Evolutionary conservation across 495 filamentous ascomycete species (phyloP), one percentile per base, ranked within the genome.

Genomic region (Cudoniella acicularis): DNA sequence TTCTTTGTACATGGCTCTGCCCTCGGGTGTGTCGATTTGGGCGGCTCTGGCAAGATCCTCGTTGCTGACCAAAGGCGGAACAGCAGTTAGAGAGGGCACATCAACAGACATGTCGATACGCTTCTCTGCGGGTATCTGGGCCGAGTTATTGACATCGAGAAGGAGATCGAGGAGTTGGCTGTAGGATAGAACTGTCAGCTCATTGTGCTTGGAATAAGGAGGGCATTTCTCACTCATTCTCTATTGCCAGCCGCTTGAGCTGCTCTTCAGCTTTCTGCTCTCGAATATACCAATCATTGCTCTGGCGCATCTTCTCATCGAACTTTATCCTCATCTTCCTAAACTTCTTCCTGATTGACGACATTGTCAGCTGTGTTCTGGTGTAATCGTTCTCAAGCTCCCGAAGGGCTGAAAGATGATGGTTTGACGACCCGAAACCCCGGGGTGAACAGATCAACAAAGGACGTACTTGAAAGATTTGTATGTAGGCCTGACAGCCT

Each of bases 241-340:
- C 85, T 67, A 94, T 84, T 61, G 88, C 84, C 27, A 98, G 83
- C 55, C 92, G 79, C 62, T 86, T 85, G 16, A 89, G 87, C 4
- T 90, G 84, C 61, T 84, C 84, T 54, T 84, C 79, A 10, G 91
- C 89, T 57, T 88, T 85, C 69, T 89, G 82, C 69, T 94, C 91
- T 40, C 89, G 82, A 54, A 80, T 82, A 70, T 88, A 90, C 41
- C 96, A 77, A 40, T 79, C 77, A 66, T 95, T 89, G 64, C 86
- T 92, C 50, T 89, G 84, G 50, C 83, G 81, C 84, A 93, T 91
- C 65, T 82, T 83, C 45, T 87, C 79, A 64, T 97, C 91, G 64
- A 97, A 98, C 41, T 82, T 79, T 66, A 90, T 78, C 67, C 89
- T 87, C 77, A 96, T 85, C 76, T 98, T 98, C 55, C 89, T 85